phyloP scores from a whole-genome alignment of 78 protist species.

The Cyanophora paradoxa region DNA sequence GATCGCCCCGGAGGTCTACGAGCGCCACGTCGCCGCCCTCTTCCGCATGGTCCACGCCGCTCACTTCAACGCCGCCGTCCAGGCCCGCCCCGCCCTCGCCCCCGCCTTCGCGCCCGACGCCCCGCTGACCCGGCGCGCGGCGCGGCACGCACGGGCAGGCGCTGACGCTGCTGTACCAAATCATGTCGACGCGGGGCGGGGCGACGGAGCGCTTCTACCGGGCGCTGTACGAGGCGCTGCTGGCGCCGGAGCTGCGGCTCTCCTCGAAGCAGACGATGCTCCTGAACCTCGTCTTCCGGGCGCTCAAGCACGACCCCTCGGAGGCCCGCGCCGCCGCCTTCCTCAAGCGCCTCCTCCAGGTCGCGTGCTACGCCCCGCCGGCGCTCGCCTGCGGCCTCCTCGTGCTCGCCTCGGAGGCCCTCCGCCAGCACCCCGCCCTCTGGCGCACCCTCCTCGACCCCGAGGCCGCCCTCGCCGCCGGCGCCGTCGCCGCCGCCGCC shows the following conservation, averaged over 20 bases:
- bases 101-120: background rate
- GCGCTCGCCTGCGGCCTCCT: background rate
- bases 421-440: background rate
- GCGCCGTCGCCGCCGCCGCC: background rate
- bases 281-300: conserved; percentile 7
- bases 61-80: background rate
- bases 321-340: conserved; percentile 1
- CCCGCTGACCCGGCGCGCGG: background rate
- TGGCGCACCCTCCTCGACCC: background rate
- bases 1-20: background rate
- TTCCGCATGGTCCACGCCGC: background rate
- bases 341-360: conserved; percentile 8
- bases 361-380: too few species aligned
- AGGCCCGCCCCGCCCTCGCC: background rate
- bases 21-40: background rate
- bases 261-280: background rate
- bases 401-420: background rate
- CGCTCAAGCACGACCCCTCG: background rate
- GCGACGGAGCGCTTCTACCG: background rate
- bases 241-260: background rate
- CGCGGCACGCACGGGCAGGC: background rate
- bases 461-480: too few species aligned
- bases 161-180: background rate
- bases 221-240: background rate
- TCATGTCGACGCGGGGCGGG: background rate